phyloP scores from a whole-genome alignment of 495 filamentous ascomycete species.

The Tuber indicum region DNA sequence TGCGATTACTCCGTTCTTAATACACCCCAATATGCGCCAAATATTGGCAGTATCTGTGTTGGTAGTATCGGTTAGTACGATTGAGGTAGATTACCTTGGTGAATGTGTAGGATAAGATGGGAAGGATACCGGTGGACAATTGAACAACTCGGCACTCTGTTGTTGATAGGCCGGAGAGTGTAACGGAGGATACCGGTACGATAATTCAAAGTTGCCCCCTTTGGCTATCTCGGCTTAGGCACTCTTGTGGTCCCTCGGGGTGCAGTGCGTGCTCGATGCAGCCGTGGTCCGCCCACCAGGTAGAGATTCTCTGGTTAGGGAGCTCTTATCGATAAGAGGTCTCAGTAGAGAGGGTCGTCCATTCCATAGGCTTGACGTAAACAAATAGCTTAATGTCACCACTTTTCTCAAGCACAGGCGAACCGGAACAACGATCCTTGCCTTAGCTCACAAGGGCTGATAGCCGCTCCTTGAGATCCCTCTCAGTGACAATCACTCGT shows the following conservation, averaged over 20 bases:
- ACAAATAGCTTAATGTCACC: background rate
- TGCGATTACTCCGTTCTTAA: background rate
- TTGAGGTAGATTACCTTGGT: background rate
- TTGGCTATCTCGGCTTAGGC: background rate
- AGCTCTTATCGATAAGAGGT: background rate
- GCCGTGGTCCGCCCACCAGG: too few relatives aligned
- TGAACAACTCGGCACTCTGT: background rate
- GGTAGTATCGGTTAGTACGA: background rate
- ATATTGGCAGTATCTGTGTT: background rate
- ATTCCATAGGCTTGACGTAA: background rate
- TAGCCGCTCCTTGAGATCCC: background rate
- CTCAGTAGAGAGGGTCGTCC: background rate
- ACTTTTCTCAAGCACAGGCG: background rate
- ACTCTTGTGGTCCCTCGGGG: background rate
- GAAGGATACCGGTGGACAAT: background rate
- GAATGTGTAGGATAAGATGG: background rate
- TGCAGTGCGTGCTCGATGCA: background rate
- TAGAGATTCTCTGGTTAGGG: background rate
- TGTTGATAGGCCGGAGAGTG: background rate
- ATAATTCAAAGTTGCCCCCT: background rate
- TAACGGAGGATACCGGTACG: background rate
- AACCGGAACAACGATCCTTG: background rate
- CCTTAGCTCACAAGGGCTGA: background rate
- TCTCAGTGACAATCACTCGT: background rate
- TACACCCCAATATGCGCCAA: background rate